Conservation (phyloP, 2,329 filamentous ascomycete species). For the Cladosporium phlei region DNA sequence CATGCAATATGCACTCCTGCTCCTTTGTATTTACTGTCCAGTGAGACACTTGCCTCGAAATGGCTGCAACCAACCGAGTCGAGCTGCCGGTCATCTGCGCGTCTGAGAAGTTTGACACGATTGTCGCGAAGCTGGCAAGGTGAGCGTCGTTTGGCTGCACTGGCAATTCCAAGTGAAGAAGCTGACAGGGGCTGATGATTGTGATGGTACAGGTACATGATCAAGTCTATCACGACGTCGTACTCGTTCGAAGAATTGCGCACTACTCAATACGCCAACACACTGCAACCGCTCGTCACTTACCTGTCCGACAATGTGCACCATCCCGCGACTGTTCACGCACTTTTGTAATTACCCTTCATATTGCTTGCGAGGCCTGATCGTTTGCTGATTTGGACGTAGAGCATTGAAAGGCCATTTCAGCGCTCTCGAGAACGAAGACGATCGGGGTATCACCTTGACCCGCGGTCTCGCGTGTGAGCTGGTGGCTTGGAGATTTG, state of each 20-base stretch:
- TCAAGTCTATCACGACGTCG: conserved; percentile 58
- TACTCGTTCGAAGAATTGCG: conserved; percentile 70
- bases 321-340: conserved; percentile 67
- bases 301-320: conserved; percentile 60
- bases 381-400: conserved; percentile 6
- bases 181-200: neutral
- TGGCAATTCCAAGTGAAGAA: neutral
- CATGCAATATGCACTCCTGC: too few species aligned
- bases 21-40: neutral
- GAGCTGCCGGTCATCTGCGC: neutral
- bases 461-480: conserved; percentile 71
- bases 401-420: conserved; percentile 75
- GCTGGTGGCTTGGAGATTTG: conserved; percentile 74
- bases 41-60: neutral
- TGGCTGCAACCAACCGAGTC: neutral
- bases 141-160: neutral
- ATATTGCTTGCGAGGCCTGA: neutral
- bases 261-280: conserved; percentile 56
- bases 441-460: conserved; percentile 61
- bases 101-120: neutral
- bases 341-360: conserved; percentile 54
- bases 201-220: conserved; percentile 51
- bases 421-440: conserved; percentile 53
- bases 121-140: conserved; percentile 6
- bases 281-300: conserved; percentile 58